Base-by-base conservation (phyloP, 192 early-diverging fungal species). In the Mortierella antarctica region DNA sequence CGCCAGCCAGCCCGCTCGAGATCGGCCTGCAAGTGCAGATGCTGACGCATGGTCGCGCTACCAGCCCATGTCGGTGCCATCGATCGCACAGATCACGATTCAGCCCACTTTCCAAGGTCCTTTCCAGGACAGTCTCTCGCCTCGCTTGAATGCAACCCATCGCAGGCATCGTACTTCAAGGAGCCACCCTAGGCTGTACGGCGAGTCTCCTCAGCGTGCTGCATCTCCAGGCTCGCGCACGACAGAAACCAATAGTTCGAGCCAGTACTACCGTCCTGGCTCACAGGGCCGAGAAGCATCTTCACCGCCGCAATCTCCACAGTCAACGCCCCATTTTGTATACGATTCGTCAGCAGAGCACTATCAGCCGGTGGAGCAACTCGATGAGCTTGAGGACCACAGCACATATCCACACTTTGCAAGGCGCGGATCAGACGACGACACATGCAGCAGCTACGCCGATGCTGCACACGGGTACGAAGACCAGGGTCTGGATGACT, bases 71-170 rank as follows among this genome's bases (percentile, higher is more conserved):
- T 64, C 77, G 31, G 55, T 80, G 20, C 70, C 77, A 5, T 67
- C 77, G 13, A 72, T 80, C 20, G 65, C 70, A 7, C 77, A 80
- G 13, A 57, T 72, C 42, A 57, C 65, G 41, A 53, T 62, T 18
- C 70, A 60, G 7, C 64, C 67, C 21, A 65, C n/a, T 50, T 45
- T 61, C 23, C 50, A 58, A 11, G 47, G 44, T 31, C 52, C 50
- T 31, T 3, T 21, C 10, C 52, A 55, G 14, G 57, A 66, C 44
- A 18, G n/a, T 39, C 23, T 31, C 53, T 14, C 18, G 6, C 50
- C 39, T 39, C 20, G 18, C 0, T 54, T 9, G 5, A 18, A 11
- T 31, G 18, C 48, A 41, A 45, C 55, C 58, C 74, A 52, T 13
- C 62, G 62, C n/a, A 56, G 66, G 5, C 67, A 70, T 17, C 74